Conservation (phyloP, 2,329 filamentous ascomycete species). For the Trichoderma sp. region DNA sequence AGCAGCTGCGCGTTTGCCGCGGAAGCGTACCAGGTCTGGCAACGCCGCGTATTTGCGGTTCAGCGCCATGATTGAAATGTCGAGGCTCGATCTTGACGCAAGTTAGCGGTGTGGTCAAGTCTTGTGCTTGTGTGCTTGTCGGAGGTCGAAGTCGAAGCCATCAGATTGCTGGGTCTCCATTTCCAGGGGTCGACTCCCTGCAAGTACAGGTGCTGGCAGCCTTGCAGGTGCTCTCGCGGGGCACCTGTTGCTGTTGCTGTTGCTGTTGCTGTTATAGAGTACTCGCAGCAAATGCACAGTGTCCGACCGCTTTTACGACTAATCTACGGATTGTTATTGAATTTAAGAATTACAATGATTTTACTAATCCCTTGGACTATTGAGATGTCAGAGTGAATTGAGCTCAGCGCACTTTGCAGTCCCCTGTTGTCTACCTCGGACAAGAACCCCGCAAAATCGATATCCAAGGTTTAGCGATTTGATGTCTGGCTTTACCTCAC, state of each 20-base stretch:
- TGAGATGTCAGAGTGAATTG: neutral
- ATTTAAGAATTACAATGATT: neutral
- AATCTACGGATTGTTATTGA: neutral
- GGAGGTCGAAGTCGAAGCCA: neutral
- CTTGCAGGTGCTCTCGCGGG: slow-evolving; percentile 5
- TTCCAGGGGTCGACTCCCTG: slow-evolving; percentile 8
- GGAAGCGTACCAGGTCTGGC: slow-evolving; percentile 64
- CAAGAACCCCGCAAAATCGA: slow-evolving; percentile 1
- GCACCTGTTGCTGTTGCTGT: too few relatives aligned
- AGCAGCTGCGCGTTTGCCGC: slow-evolving; percentile 4
- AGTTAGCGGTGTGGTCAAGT: neutral
- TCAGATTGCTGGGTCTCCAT: neutral
- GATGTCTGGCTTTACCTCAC: neutral
- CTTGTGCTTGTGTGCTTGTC: neutral
- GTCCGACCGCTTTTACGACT: neutral
- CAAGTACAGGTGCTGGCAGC: neutral
- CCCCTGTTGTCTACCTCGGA: neutral
- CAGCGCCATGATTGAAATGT: slow-evolving; percentile 58
- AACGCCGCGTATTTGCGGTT: slow-evolving; percentile 79
- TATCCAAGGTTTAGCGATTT: slow-evolving; percentile 13
- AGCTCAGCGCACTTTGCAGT: neutral
- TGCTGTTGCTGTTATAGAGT: too few relatives aligned
- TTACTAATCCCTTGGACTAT: neutral
- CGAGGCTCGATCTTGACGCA: neutral
- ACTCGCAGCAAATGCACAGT: neutral